Conservation (phyloP, 495 filamentous ascomycete genomes). For the Antarctomyces pellizariae region DNA sequence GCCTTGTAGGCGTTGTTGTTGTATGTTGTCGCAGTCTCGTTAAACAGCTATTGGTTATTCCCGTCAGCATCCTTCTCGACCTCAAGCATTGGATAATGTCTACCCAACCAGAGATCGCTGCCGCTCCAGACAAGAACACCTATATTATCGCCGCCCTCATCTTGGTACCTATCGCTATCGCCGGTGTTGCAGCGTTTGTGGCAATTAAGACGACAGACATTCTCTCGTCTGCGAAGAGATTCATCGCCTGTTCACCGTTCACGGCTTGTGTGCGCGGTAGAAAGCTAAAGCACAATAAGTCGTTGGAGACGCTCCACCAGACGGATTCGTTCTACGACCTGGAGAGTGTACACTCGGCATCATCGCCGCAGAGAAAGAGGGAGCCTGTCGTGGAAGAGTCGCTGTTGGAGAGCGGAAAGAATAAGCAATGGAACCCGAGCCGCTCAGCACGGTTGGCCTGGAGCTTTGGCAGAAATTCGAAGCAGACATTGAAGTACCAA, state of each 20-base stretch:
- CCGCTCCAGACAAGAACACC: slow-evolving; percentile 9
- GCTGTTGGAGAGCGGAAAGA: slow-evolving; percentile 8
- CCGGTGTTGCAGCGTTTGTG: slow-evolving; percentile 20
- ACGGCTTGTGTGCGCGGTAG: slow-evolving; percentile 4
- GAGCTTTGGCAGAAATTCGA: slow-evolving; percentile 11
- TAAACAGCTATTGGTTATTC: slow-evolving; percentile 5
- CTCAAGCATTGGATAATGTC: slow-evolving; percentile 2
- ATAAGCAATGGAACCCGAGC: slow-evolving; percentile 14
- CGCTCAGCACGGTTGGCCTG: slow-evolving; percentile 11
- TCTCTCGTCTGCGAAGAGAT: slow-evolving; percentile 1
- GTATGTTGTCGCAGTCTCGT: slow-evolving; percentile 2
- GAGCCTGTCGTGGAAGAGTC: slow-evolving; percentile 1
- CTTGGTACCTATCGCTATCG: slow-evolving; percentile 28
- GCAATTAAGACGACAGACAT: slow-evolving; percentile 17
- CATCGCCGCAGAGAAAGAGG: slow-evolving; percentile 2
- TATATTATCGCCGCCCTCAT: slow-evolving; percentile 24
- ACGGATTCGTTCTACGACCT: slow-evolving; percentile 10
- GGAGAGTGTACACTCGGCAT: slow-evolving; percentile 5
- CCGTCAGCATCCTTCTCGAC: slow-evolving; percentile 6
- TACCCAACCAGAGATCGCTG: slow-evolving; percentile 5
- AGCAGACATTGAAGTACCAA: slow-evolving; percentile 9
- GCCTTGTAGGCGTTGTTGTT: slow-evolving; percentile 3
- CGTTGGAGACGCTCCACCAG: slow-evolving; percentile 5
- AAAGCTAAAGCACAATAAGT: slow-evolving; percentile 13
- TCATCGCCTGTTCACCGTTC: slow-evolving; percentile 1